Evolutionary conservation across 192 early-diverging fungal species (phyloP).

Genomic region (Backusella circina): DNA sequence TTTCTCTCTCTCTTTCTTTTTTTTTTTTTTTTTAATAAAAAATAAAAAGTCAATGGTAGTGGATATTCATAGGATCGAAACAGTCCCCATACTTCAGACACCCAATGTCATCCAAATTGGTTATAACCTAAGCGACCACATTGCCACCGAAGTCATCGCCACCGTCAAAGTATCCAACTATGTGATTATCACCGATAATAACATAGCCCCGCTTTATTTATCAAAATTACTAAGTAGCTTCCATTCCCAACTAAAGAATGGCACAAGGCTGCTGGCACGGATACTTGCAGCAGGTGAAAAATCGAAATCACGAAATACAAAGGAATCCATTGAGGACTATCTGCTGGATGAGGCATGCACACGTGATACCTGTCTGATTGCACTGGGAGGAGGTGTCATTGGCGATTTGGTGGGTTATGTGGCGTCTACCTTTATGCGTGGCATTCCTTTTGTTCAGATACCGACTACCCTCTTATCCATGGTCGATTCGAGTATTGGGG

Average conservation of each 20-base stretch:
- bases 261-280: constrained; percentile 63
- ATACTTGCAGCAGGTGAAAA: constrained; percentile 84
- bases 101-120: constrained; percentile 82
- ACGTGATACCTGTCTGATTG: constrained; percentile 85
- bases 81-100: neutral
- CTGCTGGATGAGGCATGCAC: constrained; percentile 79
- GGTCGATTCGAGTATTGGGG: constrained; percentile 96
- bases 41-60: too few species aligned
- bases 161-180: constrained; percentile 78
- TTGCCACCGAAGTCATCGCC: constrained; percentile 65
- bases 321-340: constrained; percentile 86
- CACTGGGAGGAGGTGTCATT: constrained; percentile 93
- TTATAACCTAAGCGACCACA: constrained; percentile 64
- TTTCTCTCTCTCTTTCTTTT: neutral
- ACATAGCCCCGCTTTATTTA: constrained; percentile 76
- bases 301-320: constrained; percentile 82
- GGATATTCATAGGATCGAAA: neutral
- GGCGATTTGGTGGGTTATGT: constrained; percentile 93
- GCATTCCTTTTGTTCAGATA: constrained; percentile 87
- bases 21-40: neutral
- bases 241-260: constrained; percentile 8
- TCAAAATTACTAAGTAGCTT: constrained; percentile 56
- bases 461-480: constrained; percentile 94
- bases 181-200: constrained; percentile 81
- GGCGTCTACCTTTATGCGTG: constrained; percentile 96